A percentile compares a stretch with the other conserved stretches of the same genome.
Evolutionary conservation across 108 stramenopile species (phyloP).

Genomic region (Nitzschia sp.): DNA sequence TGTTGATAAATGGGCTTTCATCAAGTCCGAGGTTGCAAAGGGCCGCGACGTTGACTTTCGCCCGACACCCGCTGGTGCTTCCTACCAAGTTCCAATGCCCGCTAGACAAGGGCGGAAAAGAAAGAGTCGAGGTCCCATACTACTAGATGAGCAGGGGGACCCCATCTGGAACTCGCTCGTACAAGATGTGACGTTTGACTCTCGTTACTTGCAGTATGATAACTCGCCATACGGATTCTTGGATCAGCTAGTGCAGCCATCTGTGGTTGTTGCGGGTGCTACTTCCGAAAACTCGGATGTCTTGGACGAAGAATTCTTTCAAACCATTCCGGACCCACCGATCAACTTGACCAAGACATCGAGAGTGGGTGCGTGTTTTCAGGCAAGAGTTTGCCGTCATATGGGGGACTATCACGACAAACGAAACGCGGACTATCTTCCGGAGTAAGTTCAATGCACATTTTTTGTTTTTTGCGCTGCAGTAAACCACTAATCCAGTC

Average conservation of each 20-base stretch:
- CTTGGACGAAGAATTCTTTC: background rate
- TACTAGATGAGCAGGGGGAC: background rate
- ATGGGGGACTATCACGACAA: slow-evolving; percentile 8
- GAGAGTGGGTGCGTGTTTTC: slow-evolving; percentile 19
- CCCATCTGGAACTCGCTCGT: slow-evolving; percentile 4
- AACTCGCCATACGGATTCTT: slow-evolving; percentile 10
- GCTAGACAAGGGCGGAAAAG: background rate
- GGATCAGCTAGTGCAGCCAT: slow-evolving; percentile 8
- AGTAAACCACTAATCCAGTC: background rate
- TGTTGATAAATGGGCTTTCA: background rate
- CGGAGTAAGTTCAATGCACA: slow-evolving; percentile 7
- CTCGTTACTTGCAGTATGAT: slow-evolving; percentile 18
- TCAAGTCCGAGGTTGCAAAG: background rate
- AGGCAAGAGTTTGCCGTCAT: slow-evolving; percentile 13
- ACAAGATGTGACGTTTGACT: slow-evolving; percentile 22
- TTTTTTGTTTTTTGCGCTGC: slow-evolving; percentile 12
- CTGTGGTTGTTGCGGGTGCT: background rate
- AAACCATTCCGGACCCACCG: slow-evolving; percentile 28
- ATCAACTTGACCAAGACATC: slow-evolving; percentile 1
- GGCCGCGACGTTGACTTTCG: background rate
- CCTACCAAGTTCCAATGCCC: background rate
- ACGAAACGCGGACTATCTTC: background rate
- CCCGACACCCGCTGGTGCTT: background rate
- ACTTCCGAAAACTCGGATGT: background rate
- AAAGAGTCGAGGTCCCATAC: background rate